Base-by-base conservation (phyloP, 2,329 filamentous ascomycete species). In the Paraphaeosphaeria minitans region DNA sequence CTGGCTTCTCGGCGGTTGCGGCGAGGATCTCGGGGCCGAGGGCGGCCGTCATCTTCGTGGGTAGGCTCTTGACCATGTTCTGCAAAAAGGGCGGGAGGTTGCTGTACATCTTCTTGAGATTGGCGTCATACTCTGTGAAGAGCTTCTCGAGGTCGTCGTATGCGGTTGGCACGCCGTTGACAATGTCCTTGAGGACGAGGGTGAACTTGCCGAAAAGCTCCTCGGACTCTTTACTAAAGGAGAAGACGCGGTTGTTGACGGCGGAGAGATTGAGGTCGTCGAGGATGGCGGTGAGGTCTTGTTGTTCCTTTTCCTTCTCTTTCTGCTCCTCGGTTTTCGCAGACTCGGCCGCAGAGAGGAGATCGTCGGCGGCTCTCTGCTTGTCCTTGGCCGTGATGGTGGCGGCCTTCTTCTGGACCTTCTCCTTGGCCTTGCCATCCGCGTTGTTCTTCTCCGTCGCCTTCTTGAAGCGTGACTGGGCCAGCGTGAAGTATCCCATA, bases 101-200 rank as follows among this genome's bases (percentile, higher is more conserved):
- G 19, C 82, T 81, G 69, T 87, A 89, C 60, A 87, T 85, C 63
- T 85, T 84, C 69, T 88, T 85, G 19, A 90, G 75, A 63, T 88
- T 83, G n/a, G 81, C 78, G 61, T 88, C 86, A n/a, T 84, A 85
- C 56, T 87, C 85, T 10, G 81, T 86, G 63, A 89, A 80, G 19
- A 89, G 80, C 71, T 83, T 85, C 68, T 89, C 87, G n/a, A 99
- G 88, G 74, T 99, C 95, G 71, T 90, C 85, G 76, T 96, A 97
- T 2, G 95, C 95, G 0, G 94, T 97, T 3, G 95, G 95, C 1
- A 92, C 95, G 61, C 95, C 95, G 73, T 93, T 93, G 69, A 95
- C 86, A 16, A 97, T 85, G 74, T 99, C 95, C 74, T 94, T 95
- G 72, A 99, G 90, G 35, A 97, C 89, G 56, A 93, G 83, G 1